Evolutionary conservation across 2,329 filamentous ascomycete species (phyloP).

Genomic region (Trichoderma afroharzianum): DNA sequence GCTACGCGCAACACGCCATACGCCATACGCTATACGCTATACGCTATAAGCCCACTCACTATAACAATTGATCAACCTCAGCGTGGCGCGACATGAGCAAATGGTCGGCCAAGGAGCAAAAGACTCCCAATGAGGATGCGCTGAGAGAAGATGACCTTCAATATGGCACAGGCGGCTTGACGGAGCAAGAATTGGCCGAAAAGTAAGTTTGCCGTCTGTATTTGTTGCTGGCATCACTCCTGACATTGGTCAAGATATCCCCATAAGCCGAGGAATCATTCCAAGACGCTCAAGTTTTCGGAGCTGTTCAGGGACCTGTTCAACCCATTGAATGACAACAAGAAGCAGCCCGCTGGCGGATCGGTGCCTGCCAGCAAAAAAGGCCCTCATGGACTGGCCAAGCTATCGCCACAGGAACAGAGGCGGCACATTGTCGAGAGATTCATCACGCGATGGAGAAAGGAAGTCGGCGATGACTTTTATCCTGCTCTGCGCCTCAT

Average conservation of each 20-base stretch:
- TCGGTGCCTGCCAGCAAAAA: constrained; percentile 52
- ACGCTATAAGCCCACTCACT: not conserved
- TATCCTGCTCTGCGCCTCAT: constrained; percentile 91
- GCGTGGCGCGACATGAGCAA: constrained; percentile 14
- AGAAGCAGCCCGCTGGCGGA: constrained; percentile 65
- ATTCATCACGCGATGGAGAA: constrained; percentile 84
- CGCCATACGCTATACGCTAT: not conserved
- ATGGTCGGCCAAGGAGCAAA: not conserved
- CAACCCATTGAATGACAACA: constrained; percentile 74
- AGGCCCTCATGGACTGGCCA: constrained; percentile 56
- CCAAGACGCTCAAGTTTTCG: constrained; percentile 76
- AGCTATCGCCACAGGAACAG: constrained; percentile 69
- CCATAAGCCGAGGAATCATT: constrained; percentile 75
- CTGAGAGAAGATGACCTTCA: constrained; percentile 50
- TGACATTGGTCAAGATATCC: constrained; percentile 62
- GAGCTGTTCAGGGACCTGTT: constrained; percentile 76
- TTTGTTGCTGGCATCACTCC: not conserved
- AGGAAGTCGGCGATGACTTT: constrained; percentile 85
- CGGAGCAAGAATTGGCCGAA: constrained; percentile 42
- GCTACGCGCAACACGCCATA: not conserved
- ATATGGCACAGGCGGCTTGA: constrained; percentile 41
- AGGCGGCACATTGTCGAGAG: constrained; percentile 76
- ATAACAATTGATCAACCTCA: not conserved
- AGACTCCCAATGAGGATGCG: constrained; percentile 38
- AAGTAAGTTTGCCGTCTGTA: constrained; percentile 31